Base-by-base conservation (phyloP, 2,329 filamentous ascomycete genomes). In the Sclerotinia borealis region DNA sequence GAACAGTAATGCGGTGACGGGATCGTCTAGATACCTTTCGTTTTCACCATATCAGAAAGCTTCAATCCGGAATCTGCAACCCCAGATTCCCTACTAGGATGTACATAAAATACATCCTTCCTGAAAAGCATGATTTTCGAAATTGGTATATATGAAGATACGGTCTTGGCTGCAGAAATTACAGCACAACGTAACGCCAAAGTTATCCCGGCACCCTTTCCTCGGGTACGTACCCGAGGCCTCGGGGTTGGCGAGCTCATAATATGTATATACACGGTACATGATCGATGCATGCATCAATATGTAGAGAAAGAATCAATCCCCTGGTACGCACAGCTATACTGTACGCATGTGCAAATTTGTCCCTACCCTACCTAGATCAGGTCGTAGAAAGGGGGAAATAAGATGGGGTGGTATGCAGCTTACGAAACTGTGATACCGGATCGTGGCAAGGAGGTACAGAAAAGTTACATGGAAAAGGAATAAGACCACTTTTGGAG, bases 161-260 rank as follows among this genome's bases (percentile, higher is more conserved):
- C 22, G n/a, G n/a, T n/a, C 13, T 52, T 22, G 13, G 58, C n/a
- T 41, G 37, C 45, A 51, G 36, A 31, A 47, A 52, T 41, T 60
- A 37, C 56, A 34, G 54, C 59, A 52, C 29, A 29, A 61, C 55
- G 31, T 36, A 27, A 55, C 29, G 22, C 37, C 29, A 41, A 22
- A 34, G 7, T 58, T 39, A 62, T 39, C 50, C 50, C 41, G 41
- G 41, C 50, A 49, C 50, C 60, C 49, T 58, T 39, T 47, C 27
- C 60, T 62, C 50, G 60, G 60, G 37, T 48, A 48, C 60, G 54
- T 58, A 45, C 60, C 60, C 60, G 60, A 62, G 31, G 41, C 51
- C 60, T 62, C 51, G 50, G 60, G 6, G 50, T 37, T 58, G 50
- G 60, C 34, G 31, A 58, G 48, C 47, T 37, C 25, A 5, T 31